Evolutionary conservation across 1,284 basidiomycete species (phyloP).

Genomic region (Xanthoconium separans): DNA sequence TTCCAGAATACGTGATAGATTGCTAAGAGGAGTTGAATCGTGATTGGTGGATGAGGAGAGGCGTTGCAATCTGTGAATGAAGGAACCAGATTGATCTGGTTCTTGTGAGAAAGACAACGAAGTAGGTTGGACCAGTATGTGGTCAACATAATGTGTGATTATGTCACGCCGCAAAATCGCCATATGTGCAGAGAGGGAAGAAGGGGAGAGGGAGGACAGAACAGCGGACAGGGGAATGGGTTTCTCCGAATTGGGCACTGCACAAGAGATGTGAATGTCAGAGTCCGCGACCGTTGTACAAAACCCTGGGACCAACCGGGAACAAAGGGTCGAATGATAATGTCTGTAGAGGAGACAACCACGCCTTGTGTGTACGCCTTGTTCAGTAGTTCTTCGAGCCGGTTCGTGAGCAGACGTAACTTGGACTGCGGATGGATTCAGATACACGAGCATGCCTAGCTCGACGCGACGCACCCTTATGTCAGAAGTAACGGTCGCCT

Average conservation of each 20-base stretch:
- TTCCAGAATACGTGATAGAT: conserved; percentile 50
- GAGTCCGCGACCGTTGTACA: neutral
- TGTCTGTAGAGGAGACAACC: conserved; percentile 44
- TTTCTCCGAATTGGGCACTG: conserved; percentile 58
- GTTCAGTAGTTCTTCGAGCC: conserved; percentile 67
- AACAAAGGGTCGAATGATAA: conserved; percentile 52
- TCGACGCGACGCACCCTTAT: conserved; percentile 48
- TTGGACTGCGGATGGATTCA: conserved; percentile 42
- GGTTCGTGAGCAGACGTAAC: conserved; percentile 53
- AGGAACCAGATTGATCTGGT: conserved; percentile 30
- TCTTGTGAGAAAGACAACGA: conserved; percentile 39
- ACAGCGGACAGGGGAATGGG: conserved; percentile 53
- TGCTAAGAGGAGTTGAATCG: conserved; percentile 44
- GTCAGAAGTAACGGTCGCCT: conserved; percentile 52
- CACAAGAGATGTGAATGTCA: conserved; percentile 2
- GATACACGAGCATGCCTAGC: neutral
- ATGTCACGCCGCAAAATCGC: conserved; percentile 65
- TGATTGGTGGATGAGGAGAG: conserved; percentile 44
- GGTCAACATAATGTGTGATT: conserved; percentile 56
- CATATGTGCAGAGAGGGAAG: conserved; percentile 55
- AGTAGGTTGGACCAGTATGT: conserved; percentile 51
- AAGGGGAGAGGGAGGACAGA: conserved; percentile 56
- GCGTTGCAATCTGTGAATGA: conserved; percentile 43
- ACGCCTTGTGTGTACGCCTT: conserved; percentile 66
- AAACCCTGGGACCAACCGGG: conserved; percentile 45